Percentiles rank a stretch among this genome's conserved stretches.
Evolutionary conservation across 2,329 filamentous ascomycete genomes (phyloP).

Genomic region (Sporothrix phasma): DNA sequence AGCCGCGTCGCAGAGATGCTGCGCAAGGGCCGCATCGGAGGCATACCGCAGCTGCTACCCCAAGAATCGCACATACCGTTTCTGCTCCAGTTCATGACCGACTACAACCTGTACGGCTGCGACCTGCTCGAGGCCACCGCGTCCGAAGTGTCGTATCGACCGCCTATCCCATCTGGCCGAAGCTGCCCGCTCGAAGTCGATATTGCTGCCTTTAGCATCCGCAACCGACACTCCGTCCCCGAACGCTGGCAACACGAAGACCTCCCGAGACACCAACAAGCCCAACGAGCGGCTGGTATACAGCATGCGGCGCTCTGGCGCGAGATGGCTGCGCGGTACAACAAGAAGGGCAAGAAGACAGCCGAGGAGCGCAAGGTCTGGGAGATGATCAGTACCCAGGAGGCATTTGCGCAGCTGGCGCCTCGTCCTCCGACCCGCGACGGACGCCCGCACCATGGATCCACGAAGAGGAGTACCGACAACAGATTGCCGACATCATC

Average conservation of each 20-base stretch:
- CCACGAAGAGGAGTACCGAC: conserved; percentile 74
- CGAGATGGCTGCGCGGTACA: conserved; percentile 17
- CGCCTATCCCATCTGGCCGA: conserved; percentile 49
- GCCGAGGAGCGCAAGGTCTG: conserved; percentile 61
- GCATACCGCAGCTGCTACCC: conserved; percentile 84
- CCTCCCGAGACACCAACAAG: conserved; percentile 66
- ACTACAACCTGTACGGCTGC: conserved; percentile 96
- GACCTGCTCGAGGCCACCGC: conserved; percentile 60
- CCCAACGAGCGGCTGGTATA: conserved; percentile 70
- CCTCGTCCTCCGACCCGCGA: conserved; percentile 77
- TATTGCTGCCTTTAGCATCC: conserved; percentile 76
- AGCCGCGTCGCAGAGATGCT: conserved; percentile 80
- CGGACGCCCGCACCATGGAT: conserved; percentile 72
- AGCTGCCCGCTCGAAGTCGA: conserved; percentile 80
- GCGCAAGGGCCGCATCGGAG: conserved; percentile 56
- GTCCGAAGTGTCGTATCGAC: conserved; percentile 59
- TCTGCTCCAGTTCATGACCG: conserved; percentile 92
- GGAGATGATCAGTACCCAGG: conserved; percentile 59
- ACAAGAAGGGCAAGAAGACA: conserved; percentile 68
- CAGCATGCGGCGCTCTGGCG: conserved; percentile 84
- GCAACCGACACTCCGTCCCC: conserved; percentile 67
- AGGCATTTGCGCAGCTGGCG: conserved; percentile 72
- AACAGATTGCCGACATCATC: conserved; percentile 54
- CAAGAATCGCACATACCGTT: conserved; percentile 93
- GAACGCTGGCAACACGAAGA: conserved; percentile 77